Base-by-base conservation (phyloP, 306 rosid species). In the Lablab purpureus region DNA sequence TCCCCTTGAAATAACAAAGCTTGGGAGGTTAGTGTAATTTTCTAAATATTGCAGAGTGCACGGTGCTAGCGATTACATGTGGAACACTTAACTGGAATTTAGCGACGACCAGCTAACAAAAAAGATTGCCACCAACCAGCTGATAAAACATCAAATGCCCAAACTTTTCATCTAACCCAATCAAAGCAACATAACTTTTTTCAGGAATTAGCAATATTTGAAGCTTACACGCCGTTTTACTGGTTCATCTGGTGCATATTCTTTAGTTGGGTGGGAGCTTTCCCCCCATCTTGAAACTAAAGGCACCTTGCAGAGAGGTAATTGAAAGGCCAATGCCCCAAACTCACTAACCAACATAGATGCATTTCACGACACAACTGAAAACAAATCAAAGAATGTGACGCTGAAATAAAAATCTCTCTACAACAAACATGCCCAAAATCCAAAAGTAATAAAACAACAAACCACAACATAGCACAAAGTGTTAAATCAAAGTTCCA, bases 401-500 rank as follows among this genome's bases (percentile, higher is more conserved):
- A 54, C 11, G 32, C 18, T 80, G 62, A 80, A 17, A 80, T 25
- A 14, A 43, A 71, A 79, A 41, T 14, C 43, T 47, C 71, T 19
- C 13, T 46, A 19, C 9, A 5, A 4, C 7, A 34, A 50, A 47
- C 34, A 63, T 63, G 72, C 23, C 22, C 36, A 28, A 23, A 52
- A 52, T 40, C 25, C 73, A 32, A 49, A 32, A 75, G 81, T 13
- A 77, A 8, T 10, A 23, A 6, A 23, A 66, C 23, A 77, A 45
- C 6, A 45, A 78, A 56, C 76, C 70, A 50, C n/a, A 13, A 21
- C 7, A 36, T 7, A 13, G 37, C 13, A 43, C 34, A 7, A 63
- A 54, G 67, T 23, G 43, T 67, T 25, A 40, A 52, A 67, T 40
- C 54, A 15, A 76, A 77, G 40, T 40, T 37, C 30, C 32, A 37